Evolutionary conservation across 805 yeast genomes (phyloP).

Genomic region (Maudiozyma pseudohumilis): DNA sequence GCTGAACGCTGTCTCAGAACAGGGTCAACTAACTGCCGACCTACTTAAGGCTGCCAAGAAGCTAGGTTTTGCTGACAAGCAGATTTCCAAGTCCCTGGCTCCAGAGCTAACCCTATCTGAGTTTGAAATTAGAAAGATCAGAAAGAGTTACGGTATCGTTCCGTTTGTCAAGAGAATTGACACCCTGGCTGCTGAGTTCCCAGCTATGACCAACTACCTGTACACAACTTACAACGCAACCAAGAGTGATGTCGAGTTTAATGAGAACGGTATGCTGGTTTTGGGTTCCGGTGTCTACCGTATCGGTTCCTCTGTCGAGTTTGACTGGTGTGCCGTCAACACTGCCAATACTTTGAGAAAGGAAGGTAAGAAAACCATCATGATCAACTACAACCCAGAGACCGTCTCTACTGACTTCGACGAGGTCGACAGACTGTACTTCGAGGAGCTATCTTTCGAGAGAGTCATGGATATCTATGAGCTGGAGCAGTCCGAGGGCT

Average conservation of each 20-base stretch:
- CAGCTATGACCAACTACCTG: constrained; percentile 90
- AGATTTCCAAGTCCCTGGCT: constrained; percentile 70
- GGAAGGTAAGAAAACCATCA: constrained; percentile 78
- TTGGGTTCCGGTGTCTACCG: constrained; percentile 98
- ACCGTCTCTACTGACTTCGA: constrained; percentile 97
- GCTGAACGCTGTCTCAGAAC: constrained; percentile 52
- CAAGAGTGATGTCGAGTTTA: constrained; percentile 70
- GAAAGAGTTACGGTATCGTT: constrained; percentile 69
- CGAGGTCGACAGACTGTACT: constrained; percentile 94
- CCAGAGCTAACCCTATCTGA: constrained; percentile 41
- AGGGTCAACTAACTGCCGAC: constrained; percentile 55
- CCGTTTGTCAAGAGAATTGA: constrained; percentile 97
- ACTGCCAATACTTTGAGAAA: constrained; percentile 91
- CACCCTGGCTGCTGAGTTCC: constrained; percentile 97
- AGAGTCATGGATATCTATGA: constrained; percentile 97
- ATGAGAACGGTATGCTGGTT: constrained; percentile 87
- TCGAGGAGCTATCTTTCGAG: constrained; percentile 90
- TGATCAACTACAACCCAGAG: constrained; percentile 97
- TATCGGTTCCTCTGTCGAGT: constrained; percentile 96
- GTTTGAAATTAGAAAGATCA: constrained; percentile 68
- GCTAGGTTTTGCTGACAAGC: constrained; percentile 91
- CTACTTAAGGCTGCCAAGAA: constrained; percentile 73
- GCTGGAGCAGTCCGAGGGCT: constrained; percentile 80
- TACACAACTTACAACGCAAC: constrained; percentile 95
- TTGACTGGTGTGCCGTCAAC: constrained; percentile 98